A percentile compares a stretch with the other conserved stretches of the same genome.
These are phyloP conservation scores for Sutorius australiensis DNA, from an alignment of 768 basidiomycete species.

Conservation along the genomic window DNA sequence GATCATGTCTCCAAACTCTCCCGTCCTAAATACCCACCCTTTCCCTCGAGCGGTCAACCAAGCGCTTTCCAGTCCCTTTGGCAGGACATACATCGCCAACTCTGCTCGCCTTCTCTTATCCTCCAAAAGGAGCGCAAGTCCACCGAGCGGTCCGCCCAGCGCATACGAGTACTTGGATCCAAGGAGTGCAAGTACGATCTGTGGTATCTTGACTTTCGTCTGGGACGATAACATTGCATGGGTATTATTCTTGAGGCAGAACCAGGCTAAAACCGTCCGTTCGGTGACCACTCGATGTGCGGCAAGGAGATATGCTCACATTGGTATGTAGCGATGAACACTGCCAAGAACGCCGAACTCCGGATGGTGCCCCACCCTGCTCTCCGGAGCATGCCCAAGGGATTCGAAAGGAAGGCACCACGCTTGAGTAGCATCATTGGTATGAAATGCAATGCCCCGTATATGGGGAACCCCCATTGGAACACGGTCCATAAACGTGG, in stretches of 20 bases:
- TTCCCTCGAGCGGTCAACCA: slow-evolving; percentile 78
- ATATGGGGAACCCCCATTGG: slow-evolving; percentile 79
- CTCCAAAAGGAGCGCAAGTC: slow-evolving; percentile 80
- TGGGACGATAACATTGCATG: slow-evolving; percentile 47
- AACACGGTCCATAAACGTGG: slow-evolving; percentile 74
- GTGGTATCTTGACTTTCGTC: slow-evolving; percentile 36
- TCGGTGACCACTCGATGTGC: background rate
- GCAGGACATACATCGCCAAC: slow-evolving; percentile 88
- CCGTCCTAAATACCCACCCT: slow-evolving; percentile 69
- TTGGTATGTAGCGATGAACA: slow-evolving; percentile 81
- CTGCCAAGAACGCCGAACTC: slow-evolving; percentile 83
- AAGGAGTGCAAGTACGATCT: slow-evolving; percentile 50
- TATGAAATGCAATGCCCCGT: slow-evolving; percentile 86
- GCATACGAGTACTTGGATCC: slow-evolving; percentile 70
- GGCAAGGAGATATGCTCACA: slow-evolving; percentile 38
- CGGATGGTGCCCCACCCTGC: slow-evolving; percentile 70
- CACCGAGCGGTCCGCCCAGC: slow-evolving; percentile 68
- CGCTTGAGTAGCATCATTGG: slow-evolving; percentile 83
- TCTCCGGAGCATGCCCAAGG: slow-evolving; percentile 58
- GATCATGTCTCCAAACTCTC: slow-evolving; percentile 63
- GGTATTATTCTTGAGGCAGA: slow-evolving; percentile 63
- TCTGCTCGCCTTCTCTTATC: slow-evolving; percentile 73
- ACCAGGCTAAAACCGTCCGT: slow-evolving; percentile 40
- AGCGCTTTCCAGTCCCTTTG: slow-evolving; percentile 86
- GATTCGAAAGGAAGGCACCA: slow-evolving; percentile 59